Evolutionary conservation across 768 basidiomycete species (phyloP).

Genomic region (Coprinopsis sp.): DNA sequence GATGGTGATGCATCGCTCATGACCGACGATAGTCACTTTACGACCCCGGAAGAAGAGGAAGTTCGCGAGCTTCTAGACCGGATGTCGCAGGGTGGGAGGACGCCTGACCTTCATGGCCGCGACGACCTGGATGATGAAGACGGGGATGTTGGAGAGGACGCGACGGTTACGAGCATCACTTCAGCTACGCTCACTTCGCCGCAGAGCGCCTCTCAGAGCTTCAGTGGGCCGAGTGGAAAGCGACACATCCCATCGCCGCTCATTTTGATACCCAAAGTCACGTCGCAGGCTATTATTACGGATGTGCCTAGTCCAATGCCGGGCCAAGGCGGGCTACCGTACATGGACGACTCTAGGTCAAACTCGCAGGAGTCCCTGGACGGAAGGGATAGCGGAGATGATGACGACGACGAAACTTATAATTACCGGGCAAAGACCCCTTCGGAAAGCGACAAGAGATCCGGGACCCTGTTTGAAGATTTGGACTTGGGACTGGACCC

Average conservation of each 20-base stretch:
- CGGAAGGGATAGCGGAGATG: conserved; percentile 28
- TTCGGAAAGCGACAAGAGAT: conserved; percentile 40
- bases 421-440: conserved; percentile 30
- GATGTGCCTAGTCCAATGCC: conserved; percentile 32
- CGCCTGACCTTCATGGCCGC: conserved; percentile 32
- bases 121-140: no score
- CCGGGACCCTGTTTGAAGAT: conserved; percentile 48
- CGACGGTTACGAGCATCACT: no score
- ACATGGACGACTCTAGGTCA: conserved; percentile 43
- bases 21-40: conserved; percentile 24
- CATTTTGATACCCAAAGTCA: conserved; percentile 39
- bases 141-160: no score
- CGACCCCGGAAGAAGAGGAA: conserved; percentile 36
- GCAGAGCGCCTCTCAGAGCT: conserved; percentile 10
- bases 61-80: conserved; percentile 33
- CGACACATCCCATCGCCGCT: conserved; percentile 58
- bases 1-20: no score
- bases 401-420: conserved; percentile 39
- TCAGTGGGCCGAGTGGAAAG: no score
- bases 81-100: conserved; percentile 32
- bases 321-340: conserved; percentile 30
- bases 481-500: conserved; percentile 47
- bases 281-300: conserved; percentile 27
- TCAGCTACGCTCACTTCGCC: conserved; percentile 25
- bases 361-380: conserved; percentile 22